Evolutionary conservation across 2,329 filamentous ascomycete species (phyloP), one percentile per base, ranked within the genome.

Genomic region (Sordariomycetes sp.): DNA sequence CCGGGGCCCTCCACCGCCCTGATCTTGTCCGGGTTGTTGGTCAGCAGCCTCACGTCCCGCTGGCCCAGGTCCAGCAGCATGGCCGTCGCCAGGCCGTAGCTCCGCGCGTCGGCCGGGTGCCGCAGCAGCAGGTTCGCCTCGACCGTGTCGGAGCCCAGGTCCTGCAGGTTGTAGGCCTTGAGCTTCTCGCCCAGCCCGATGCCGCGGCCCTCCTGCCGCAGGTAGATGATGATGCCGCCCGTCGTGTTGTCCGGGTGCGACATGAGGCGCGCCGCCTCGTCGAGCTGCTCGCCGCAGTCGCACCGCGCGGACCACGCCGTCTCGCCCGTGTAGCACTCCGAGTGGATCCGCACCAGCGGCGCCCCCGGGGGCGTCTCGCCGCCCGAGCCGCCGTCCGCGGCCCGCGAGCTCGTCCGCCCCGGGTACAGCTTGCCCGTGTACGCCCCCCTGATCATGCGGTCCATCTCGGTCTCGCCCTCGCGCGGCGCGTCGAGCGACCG

Each of bases 1-100:
- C 89, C 89, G 0, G 92, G 92, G 0, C 94, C 94, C 70, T 99
- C 94, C 0, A 99, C 89, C 0, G 94, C 94, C 18, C 90, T 79
- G 50, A 99, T 89, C 76, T 99, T 99, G 65, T 99, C 94, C 0
- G 94, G 94, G 66, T 99, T 99, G 70, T 99, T 99, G 11, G 94
- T 99, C 65, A 99, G 74, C 55, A 99, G 74, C 40, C 89, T 79
- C 57, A 97, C 86, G 32, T 92, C 88, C 14, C 75, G 71, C 64
- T 96, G 80, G 0, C 90, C 92, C 34, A 99, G 75, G 73, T 99
- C 94, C 61, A 86, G 78, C 58, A 99, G 77, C 80, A 99, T 97
- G 0, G 93, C 92, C 1, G 94, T 99, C 2, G 94, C 94, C n/a
- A 99, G 75, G 1, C 94, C 94, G 67, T 99, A 99, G 65, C 90